Percentiles rank a stretch among this genome's conserved stretches.
Evolutionary conservation across 2,329 filamentous ascomycete genomes (phyloP).

Genomic region (Harringtonia aguacate): DNA sequence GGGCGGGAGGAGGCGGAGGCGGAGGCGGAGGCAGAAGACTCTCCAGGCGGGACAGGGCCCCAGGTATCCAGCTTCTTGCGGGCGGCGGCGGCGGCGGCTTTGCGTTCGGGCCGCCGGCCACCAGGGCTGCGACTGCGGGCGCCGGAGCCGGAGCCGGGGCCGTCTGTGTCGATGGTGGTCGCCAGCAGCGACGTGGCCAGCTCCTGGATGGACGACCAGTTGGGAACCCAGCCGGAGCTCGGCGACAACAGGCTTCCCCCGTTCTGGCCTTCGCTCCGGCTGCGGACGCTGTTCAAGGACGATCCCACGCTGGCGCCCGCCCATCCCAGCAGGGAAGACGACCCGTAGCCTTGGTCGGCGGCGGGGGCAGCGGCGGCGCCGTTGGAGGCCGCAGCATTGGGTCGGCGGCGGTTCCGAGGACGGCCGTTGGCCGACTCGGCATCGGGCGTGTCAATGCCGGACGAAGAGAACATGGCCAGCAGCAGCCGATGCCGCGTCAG

Average conservation of each 20-base stretch:
- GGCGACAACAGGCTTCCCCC: not conserved
- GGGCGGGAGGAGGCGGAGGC: constrained; percentile 21
- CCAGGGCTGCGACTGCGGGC: constrained; percentile 19
- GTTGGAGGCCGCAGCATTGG: constrained; percentile 19
- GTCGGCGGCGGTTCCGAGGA: constrained; percentile 41
- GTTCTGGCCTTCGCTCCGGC: not conserved
- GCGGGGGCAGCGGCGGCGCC: too few relatives aligned
- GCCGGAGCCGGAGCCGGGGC: constrained; percentile 15
- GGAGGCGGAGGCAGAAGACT: too few relatives aligned
- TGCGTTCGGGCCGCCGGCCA: constrained; percentile 16
- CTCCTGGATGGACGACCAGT: constrained; percentile 45
- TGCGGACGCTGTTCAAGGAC: not conserved
- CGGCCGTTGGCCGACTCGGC: constrained; percentile 29
- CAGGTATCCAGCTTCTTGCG: constrained; percentile 25
- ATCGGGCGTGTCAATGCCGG: constrained; percentile 31
- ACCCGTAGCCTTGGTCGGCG: too few relatives aligned
- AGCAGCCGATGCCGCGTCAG: constrained; percentile 13
- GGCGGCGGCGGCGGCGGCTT: not conserved
- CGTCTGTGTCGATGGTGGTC: constrained; percentile 21
- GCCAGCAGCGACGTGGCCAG: constrained; percentile 36
- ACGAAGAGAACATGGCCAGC: constrained; percentile 30
- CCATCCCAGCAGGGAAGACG: not conserved
- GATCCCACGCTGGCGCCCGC: too few relatives aligned
- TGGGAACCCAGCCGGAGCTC: constrained; percentile 34
- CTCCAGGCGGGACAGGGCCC: constrained; percentile 38